Evolutionary conservation across 345 rosid genomes (phyloP), one percentile per base, ranked within the genome.

Genomic region (Rhodomyrtus tomentosa): DNA sequence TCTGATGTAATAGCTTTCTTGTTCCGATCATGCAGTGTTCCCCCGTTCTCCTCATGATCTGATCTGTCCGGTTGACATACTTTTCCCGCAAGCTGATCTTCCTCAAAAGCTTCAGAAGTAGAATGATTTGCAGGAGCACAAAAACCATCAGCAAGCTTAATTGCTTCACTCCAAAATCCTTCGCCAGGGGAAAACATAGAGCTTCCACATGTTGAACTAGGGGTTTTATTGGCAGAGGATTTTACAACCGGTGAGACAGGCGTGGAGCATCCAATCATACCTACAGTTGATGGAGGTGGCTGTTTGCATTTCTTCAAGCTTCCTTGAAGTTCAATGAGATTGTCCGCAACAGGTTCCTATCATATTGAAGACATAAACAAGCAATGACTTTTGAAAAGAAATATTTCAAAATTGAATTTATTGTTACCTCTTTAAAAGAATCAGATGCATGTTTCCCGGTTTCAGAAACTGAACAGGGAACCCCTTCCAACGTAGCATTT

Each of bases 141-240:
- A 88, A 96, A 88, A 80, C 96, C 95, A 91, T 96, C 99, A 88
- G 97, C 99, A 89, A 96, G 86, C 88, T 92, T 91, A 89, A 96
- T 91, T 82, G 98, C 99, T 89, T 96, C 99, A 91, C 91, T 92
- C 99, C 99, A 96, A 88, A 96, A 96, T 84, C 94, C 92, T n/a
- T 96, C 99, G 83, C 98, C 98, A 14, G 98, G 99, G 59, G 99
- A 96, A 91, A 96, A 92, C 82, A 92, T 89, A 80, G 97, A 95
- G 91, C 95, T 96, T 89, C 99, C 96, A 86, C 92, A 88, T 85
- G 89, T 86, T 80, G 98, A 95, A 86, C 90, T 92, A 36, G 98
- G 98, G 80, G 98, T 95, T 82, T 85, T 88, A 76, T 81, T 83
- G 82, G 82, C 84, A 82, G 85, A 38, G 84, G 94, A 85, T 88